Evolutionary conservation across 140 eudicot species (phyloP), one percentile per base, ranked within the genome.

Genomic region (Flaveria floridana): DNA sequence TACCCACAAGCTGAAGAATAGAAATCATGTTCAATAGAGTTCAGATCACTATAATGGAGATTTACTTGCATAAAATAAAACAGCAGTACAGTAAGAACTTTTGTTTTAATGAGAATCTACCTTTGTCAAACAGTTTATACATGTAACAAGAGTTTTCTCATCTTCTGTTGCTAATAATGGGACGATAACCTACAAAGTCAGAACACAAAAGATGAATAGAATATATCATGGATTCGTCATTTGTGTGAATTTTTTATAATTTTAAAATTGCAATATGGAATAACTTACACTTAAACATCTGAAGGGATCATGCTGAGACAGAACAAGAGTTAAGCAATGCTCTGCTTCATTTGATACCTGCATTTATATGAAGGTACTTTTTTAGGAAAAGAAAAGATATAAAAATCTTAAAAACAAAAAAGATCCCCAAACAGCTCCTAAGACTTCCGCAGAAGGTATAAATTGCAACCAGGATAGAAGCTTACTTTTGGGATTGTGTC

Each of bases 261-360:
- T 14, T 30, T 3, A 30, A 30, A 59, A 55, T 71, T n/a, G 37
- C 52, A 72, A 15, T 3, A 55, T 10, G 21, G 44, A 51, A 79
- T 57, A 11, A 82, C 99, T 76, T 84, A 94, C 97, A 78, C 81
- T 94, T 62, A 94, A 76, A 74, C 96, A 88, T 94, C 96, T 86
- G 79, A 90, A 85, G 48, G 96, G 91, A 76, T 94, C 99, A 47
- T 94, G 91, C 25, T 94, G 97, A 52, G 95, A 81, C 82, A 94
- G 65, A 76, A 94, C 87, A 50, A 68, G 79, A 26, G 86, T 85
- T 83, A 94, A 81, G 73, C 99, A 94, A 69, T 87, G 92, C 67
- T 94, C 99, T 55, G 95, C 92, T 82, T 94, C 99, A 74, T 72
- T 90, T 41, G 99, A 84, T 75, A 94, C 95, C 99, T 94, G 82